Percentiles rank a stretch among this genome's conserved stretches.
Evolutionary conservation across 2,329 filamentous ascomycete genomes (phyloP).

Genomic region (Fusarium piperis): DNA sequence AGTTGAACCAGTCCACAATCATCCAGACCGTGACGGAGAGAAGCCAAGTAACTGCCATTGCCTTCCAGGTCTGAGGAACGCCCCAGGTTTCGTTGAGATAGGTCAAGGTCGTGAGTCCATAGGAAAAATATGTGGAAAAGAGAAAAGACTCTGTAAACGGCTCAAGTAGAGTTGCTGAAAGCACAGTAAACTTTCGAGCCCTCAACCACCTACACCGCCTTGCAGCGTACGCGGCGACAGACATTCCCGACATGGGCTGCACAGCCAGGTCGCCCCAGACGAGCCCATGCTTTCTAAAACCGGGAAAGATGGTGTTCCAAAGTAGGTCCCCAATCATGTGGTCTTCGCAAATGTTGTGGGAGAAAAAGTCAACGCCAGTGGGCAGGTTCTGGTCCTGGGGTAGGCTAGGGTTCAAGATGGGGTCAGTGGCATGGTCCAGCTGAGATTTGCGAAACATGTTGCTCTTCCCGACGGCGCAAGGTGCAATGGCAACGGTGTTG

Average conservation of each 20-base stretch:
- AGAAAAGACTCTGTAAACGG: conserved; percentile 90
- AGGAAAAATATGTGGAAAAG: conserved; percentile 83
- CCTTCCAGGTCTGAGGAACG: conserved; percentile 72
- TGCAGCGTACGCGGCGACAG: conserved; percentile 78
- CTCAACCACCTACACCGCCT: conserved; percentile 90
- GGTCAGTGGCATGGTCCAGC: conserved; percentile 76
- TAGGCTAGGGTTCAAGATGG: conserved; percentile 56
- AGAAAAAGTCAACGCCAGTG: conserved; percentile 89
- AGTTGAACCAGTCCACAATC: conserved; percentile 77
- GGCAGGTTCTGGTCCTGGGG: conserved; percentile 55
- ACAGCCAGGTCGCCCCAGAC: conserved; percentile 87
- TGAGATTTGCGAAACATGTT: conserved; percentile 98
- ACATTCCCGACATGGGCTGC: conserved; percentile 88
- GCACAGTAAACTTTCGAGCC: conserved; percentile 93
- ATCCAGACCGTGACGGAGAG: conserved; percentile 76
- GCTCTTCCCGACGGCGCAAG: conserved; percentile 95
- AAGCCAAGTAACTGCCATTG: conserved; percentile 74
- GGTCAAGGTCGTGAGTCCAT: conserved; percentile 78
- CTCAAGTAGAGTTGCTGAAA: conserved; percentile 88
- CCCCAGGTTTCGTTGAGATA: conserved; percentile 64
- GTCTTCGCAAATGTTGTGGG: conserved; percentile 96
- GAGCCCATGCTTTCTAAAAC: conserved; percentile 82
- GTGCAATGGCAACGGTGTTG: conserved; percentile 89
- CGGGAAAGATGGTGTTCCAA: conserved; percentile 75
- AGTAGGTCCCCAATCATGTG: conserved; percentile 93